Base-by-base conservation (phyloP, 768 basidiomycete species). In the Candolleomyces efflorescens region DNA sequence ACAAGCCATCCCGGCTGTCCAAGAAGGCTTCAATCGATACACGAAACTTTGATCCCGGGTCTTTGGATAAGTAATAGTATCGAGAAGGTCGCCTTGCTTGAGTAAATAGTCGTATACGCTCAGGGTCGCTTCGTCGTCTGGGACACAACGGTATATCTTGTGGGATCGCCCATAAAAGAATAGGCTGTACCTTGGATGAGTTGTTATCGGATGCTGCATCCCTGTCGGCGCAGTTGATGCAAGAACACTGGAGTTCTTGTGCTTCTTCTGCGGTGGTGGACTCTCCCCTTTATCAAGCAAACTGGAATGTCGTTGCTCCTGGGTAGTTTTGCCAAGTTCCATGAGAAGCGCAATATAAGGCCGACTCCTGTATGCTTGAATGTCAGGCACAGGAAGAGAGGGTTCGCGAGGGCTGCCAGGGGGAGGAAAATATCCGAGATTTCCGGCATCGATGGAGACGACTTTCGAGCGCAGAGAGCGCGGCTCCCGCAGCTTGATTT, bases 401-500 rank as follows among this genome's bases (percentile, higher is more conserved):
- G n/a, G n/a, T n/a, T n/a, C n/a, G n/a, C 9, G 38, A 9, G 38
- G 38, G 38, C 38, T 39, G 9, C 17, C 17, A 39, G 38, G 38
- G 38, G 38, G 38, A 39, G n/a, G n/a, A n/a, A 39, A 39, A 17
- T 39, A 39, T 39, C 17, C 17, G 38, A 39, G 38, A 9, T 39
- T 17, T 39, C 17, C 38, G 38, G 38, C 38, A 39, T 39, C 17
- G 17, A 39, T 39, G 38, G 38, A 9, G 17, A 39, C 17, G 38
- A n/a, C n/a, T n/a, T 39, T 39, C 17, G 44, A 18, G 44, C 44
- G 20, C 18, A 18, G 44, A 6, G 44, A 22, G 44, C 20, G 44
- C 44, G 7, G 11, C 20, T 46, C 20, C 20, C 20, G 50, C n/a
- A 44, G 52, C 36, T 63, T 57, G 49, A 63, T 47, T 20, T 59